Conservation (phyloP, 2,329 filamentous ascomycete genomes). For the Diplodia seriata region DNA sequence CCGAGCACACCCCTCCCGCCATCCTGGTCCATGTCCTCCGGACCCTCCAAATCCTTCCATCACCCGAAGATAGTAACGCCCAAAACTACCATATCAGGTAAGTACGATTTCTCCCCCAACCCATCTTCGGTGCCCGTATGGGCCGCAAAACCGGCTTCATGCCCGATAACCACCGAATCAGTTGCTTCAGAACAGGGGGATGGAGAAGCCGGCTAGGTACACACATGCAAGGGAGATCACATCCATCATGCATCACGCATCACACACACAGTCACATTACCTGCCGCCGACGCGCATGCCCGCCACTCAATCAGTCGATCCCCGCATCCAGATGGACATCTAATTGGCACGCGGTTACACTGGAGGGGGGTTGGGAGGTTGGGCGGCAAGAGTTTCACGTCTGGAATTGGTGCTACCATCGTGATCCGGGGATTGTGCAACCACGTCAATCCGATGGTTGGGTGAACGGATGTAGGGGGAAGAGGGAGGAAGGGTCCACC, state of each 20-base stretch:
- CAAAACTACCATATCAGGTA: neutral
- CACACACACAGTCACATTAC: conserved; percentile 26
- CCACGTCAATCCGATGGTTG: neutral
- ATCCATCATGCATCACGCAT: neutral
- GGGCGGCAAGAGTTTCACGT: neutral
- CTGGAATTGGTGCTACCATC: conserved; percentile 6
- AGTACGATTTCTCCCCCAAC: neutral
- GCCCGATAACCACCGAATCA: neutral
- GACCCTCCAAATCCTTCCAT: neutral
- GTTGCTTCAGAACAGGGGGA: neutral
- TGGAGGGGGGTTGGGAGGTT: no score
- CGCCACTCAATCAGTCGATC: neutral
- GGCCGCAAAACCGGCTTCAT: neutral
- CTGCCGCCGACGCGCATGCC: conserved; percentile 10
- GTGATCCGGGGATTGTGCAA: neutral
- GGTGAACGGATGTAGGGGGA: no score
- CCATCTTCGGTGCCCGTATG: neutral
- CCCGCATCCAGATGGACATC: neutral
- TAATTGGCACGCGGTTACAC: conserved; percentile 3
- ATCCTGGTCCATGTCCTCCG: no score
- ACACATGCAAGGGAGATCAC: neutral
- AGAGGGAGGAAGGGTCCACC: neutral
- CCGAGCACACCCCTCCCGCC: neutral
- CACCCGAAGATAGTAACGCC: no score
- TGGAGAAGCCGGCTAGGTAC: neutral